Evolutionary conservation across 2,329 filamentous ascomycete genomes (phyloP).

Genomic region (Fusarium nisikadoi): DNA sequence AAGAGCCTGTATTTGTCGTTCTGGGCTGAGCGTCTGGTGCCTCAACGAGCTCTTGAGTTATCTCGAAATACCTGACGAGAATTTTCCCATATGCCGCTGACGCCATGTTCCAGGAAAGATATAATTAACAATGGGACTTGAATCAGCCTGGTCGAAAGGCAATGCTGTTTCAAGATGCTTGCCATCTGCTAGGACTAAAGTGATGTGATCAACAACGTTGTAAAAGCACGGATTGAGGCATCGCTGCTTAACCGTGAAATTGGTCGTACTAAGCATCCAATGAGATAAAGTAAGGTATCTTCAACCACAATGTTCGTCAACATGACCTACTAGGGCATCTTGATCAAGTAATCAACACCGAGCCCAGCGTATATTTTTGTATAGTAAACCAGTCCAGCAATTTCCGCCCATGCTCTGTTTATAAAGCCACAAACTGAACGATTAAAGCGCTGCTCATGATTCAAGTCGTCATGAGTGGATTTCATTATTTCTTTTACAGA

Average conservation of each 20-base stretch:
- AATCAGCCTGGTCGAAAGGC: background rate
- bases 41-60: slow-evolving; percentile 29
- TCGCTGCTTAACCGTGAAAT: slow-evolving; percentile 4
- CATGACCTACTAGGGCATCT: background rate
- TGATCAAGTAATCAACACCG: background rate
- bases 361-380: background rate
- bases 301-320: background rate
- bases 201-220: background rate
- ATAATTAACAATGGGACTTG: background rate
- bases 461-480: slow-evolving; percentile 34
- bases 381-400: background rate
- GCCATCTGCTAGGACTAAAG: background rate
- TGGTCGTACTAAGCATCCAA: background rate
- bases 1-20: background rate
- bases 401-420: background rate
- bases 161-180: background rate
- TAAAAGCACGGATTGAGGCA: background rate
- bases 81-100: slow-evolving; percentile 28
- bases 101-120: slow-evolving; percentile 29
- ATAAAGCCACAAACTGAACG: background rate
- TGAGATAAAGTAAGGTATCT: background rate
- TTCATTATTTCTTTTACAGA: slow-evolving; percentile 41
- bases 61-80: slow-evolving; percentile 42
- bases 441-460: slow-evolving; percentile 1
- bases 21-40: background rate